Evolutionary conservation across 306 rosid species (phyloP), one percentile per base, ranked within the genome.

Genomic region (Benincasa hispida): DNA sequence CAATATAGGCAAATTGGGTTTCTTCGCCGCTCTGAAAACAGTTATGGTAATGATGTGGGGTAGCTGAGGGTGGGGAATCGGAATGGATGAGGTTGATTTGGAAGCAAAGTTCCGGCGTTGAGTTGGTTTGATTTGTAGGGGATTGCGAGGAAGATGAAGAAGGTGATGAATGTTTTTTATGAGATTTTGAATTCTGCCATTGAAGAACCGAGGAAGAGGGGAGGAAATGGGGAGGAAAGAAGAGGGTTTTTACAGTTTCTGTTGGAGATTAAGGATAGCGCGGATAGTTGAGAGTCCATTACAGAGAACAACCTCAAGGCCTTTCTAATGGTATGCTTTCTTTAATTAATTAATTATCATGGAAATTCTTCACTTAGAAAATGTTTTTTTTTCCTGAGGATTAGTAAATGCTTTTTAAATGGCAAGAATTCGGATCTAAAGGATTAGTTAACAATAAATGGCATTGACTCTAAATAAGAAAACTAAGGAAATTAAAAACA

Each of bases 241-340:
- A 30, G 15, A 15, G 77, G 50, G 7, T 78, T 78, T 56, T 7
- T 78, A 15, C 35, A 66, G 42, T n/a, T 35, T 4, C 61, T 78
- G 19, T 54, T 67, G 81, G 67, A 78, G 66, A 21, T 35, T 8
- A 56, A 7, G 9, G 76, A 78, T 6, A 0, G 39, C 9, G 56
- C 39, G 25, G 76, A 78, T 67, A 3, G n/a, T 55, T 10, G 32
- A 39, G 41, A 27, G 18, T 54, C 81, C 3, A 66, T 78, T 37
- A 78, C 62, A 0, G n/a, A 37, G 10, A 22, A 54, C 9, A 15
- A 78, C 22, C 67, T 78, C 67, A 78, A 78, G 34, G 80, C 66
- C 55, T 6, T 78, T 17, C 80, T 66, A 1, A 17, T 78, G 30
- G 75, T 78, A 66, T 25, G 61, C 21, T 17, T 50, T n/a, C n/a